Percentiles rank a stretch among this genome's conserved stretches.
These are phyloP conservation scores for Pythium aphanidermatum DNA, from an alignment of 352 stramenopile species.

Conservation along the genomic window DNA sequence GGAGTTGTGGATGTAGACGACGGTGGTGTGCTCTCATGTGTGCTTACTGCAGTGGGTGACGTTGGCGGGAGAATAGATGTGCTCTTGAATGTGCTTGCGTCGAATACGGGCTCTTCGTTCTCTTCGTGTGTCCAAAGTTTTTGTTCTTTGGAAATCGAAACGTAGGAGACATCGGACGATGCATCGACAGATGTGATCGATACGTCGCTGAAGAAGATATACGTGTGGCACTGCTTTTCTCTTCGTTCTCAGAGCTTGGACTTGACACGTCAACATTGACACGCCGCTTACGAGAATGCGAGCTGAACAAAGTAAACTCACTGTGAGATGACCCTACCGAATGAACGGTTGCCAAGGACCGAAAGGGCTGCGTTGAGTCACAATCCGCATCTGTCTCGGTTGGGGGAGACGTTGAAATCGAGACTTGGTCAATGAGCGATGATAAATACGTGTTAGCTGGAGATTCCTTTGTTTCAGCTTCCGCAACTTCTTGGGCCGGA, in stretches of 20 bases:
- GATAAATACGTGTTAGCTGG: slow-evolving; percentile 14
- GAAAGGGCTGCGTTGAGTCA: neutral
- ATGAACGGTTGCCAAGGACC: slow-evolving; percentile 3
- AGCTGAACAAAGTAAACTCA: slow-evolving; percentile 19
- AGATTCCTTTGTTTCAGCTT: neutral
- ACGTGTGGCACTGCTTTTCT: neutral
- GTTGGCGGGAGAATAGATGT: slow-evolving; percentile 9
- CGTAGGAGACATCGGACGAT: slow-evolving; percentile 17
- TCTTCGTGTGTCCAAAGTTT: slow-evolving; percentile 19
- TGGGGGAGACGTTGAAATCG: slow-evolving; percentile 42
- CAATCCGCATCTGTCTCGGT: neutral
- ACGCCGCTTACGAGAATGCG: slow-evolving; percentile 16
- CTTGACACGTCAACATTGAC: neutral
- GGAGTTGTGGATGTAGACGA: slow-evolving; percentile 11
- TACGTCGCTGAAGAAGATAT: slow-evolving; percentile 1
- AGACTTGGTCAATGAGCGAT: slow-evolving; percentile 68
- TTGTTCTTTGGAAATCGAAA: slow-evolving; percentile 21
- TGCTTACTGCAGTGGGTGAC: slow-evolving; percentile 14
- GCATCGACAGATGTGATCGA: slow-evolving; percentile 6
- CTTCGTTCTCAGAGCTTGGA: neutral
- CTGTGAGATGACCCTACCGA: neutral
- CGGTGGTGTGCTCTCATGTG: neutral
- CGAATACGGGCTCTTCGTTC: slow-evolving; percentile 10
- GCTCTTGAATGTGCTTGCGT: slow-evolving; percentile 10
- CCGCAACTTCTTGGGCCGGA: neutral